phyloP scores from a whole-genome alignment of 176 grass and related monocot species.

The Bonia amplexicaulis region DNA sequence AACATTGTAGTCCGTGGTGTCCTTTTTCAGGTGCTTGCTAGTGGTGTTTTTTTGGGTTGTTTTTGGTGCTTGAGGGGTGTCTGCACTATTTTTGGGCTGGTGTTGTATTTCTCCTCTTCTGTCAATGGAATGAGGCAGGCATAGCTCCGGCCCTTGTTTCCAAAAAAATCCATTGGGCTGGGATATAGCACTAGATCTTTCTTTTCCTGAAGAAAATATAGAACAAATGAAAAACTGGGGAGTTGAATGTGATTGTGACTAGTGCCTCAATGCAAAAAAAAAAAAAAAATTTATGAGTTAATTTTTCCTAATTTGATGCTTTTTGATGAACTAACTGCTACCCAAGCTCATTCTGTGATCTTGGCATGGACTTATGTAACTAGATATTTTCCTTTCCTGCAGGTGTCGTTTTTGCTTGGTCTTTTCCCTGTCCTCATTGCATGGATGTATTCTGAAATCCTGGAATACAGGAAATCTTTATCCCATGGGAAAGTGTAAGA shows the following conservation, averaged over 20 bases:
- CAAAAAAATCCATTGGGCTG: background rate
- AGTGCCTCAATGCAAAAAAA: background rate
- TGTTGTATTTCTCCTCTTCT: too few relatives aligned
- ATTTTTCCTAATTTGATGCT: background rate
- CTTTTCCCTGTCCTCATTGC: constrained; percentile 56
- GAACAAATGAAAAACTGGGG: background rate
- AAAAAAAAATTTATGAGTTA: background rate
- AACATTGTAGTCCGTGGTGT: too few relatives aligned
- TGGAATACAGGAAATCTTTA: constrained; percentile 42
- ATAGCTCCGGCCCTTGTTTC: too few relatives aligned
- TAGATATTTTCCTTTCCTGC: constrained; percentile 1
- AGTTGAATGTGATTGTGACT: background rate
- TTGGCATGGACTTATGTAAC: background rate
- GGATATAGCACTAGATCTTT: background rate
- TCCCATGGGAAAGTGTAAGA: constrained; percentile 58
- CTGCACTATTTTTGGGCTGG: too few relatives aligned
- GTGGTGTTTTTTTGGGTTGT: too few relatives aligned
- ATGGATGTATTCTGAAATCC: constrained; percentile 65
- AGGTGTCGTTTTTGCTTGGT: constrained; percentile 70
- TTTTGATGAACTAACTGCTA: background rate
- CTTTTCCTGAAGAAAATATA: background rate
- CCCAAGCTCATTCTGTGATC: background rate
- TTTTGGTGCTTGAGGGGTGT: too few relatives aligned
- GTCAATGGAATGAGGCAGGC: too few relatives aligned
- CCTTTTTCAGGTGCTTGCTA: too few relatives aligned